Percentiles rank a stretch among this genome's conserved stretches.
phyloP scores from a whole-genome alignment of 805 yeast species.

The Lipomyces chichibuensis region DNA sequence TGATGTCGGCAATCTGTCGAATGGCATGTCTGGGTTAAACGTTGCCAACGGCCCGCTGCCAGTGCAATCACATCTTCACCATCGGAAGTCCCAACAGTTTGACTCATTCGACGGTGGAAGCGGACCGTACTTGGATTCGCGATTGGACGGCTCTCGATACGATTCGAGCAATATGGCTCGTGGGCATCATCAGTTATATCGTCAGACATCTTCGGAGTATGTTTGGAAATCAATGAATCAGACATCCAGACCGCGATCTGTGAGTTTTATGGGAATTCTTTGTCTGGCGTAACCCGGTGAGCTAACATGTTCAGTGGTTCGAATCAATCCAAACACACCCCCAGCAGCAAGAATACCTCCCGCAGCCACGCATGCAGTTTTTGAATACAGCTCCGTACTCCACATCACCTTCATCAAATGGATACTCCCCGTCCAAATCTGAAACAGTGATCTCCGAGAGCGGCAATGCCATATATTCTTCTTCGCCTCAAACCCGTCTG shows the following conservation, averaged over 20 bases:
- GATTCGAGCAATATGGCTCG: not conserved
- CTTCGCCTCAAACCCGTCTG: constrained; percentile 17
- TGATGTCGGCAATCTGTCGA: constrained; percentile 13
- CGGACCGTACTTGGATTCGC: not conserved
- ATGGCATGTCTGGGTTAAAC: constrained; percentile 14
- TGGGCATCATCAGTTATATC: constrained; percentile 3
- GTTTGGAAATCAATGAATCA: constrained; percentile 13
- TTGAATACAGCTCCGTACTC: constrained; percentile 1
- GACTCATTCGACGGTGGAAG: not conserved
- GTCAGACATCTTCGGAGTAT: constrained; percentile 8
- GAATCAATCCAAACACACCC: constrained; percentile 6
- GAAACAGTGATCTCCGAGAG: constrained; percentile 15
- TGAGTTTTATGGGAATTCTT: not conserved
- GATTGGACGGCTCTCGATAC: not conserved
- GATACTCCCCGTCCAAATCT: constrained; percentile 18
- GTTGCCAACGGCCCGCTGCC: constrained; percentile 3
- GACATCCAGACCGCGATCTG: constrained; percentile 5
- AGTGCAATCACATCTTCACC: constrained; percentile 3
- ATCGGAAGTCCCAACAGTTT: constrained; percentile 1
- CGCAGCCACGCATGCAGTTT: constrained; percentile 14
- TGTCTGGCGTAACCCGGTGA: not conserved
- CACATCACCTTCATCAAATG: constrained; percentile 9
- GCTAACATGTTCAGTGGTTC: not conserved
- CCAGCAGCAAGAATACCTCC: constrained; percentile 14
- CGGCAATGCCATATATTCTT: not conserved